Evolutionary conservation across 75 land plant species (phyloP).

Genomic region (Ceratopteris richardii): DNA sequence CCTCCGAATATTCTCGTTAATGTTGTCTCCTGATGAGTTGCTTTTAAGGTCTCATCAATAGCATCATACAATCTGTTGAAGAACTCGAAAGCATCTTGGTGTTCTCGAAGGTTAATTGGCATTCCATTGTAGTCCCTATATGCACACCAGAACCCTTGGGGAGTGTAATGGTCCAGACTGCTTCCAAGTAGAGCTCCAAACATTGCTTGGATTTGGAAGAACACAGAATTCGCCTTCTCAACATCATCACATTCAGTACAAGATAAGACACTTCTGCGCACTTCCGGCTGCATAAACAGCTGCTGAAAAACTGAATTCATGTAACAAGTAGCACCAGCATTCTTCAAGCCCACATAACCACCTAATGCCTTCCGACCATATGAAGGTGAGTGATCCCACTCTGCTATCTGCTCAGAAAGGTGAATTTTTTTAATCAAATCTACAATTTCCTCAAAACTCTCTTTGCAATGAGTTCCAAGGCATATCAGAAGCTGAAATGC

Average conservation of each 20-base stretch:
- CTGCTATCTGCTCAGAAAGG: conserved; percentile 18
- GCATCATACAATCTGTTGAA: conserved; percentile 31
- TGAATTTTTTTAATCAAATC: conserved; percentile 17
- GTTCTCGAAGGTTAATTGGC: conserved; percentile 27
- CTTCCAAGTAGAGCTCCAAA: conserved; percentile 29
- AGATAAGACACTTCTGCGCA: conserved; percentile 19
- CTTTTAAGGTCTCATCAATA: conserved; percentile 22
- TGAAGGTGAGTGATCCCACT: conserved; percentile 27
- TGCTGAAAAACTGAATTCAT: conserved; percentile 31
- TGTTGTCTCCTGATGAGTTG: conserved; percentile 24
- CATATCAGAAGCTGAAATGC: conserved; percentile 22
- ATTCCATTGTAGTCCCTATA: conserved; percentile 26
- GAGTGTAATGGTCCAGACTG: conserved; percentile 27
- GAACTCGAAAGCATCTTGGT: conserved; percentile 33
- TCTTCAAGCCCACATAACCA: conserved; percentile 29
- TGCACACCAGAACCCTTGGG: conserved; percentile 31
- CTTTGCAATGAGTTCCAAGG: conserved; percentile 24
- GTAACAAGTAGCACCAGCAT: conserved; percentile 31
- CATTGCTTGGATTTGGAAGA: conserved; percentile 27
- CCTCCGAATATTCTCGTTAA: conserved; percentile 31
- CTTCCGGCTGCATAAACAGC: conserved; percentile 31
- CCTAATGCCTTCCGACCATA: conserved; percentile 24
- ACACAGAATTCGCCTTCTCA: conserved; percentile 19
- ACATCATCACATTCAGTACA: conserved; percentile 22
- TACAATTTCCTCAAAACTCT: conserved; percentile 16